These are phyloP conservation scores for Magnaporthiopsis poae DNA, from an alignment of 2,329 filamentous ascomycete species.

Conservation along the genomic window DNA sequence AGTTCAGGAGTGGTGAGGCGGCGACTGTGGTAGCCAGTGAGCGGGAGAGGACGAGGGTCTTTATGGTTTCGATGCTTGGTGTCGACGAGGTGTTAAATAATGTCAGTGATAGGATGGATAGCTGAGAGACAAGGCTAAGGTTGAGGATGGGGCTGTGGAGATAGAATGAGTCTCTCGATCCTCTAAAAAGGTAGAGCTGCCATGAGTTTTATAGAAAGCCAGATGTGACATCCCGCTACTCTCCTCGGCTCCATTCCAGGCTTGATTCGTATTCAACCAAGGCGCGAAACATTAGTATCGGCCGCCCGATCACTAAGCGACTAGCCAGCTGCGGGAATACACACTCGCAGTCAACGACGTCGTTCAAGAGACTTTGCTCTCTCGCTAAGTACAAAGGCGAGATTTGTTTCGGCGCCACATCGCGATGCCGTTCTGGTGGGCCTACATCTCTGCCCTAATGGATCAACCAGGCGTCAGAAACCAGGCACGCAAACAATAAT, in stretches of 20 bases:
- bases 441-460: background rate
- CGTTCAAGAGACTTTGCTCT: too few species aligned
- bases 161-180: background rate
- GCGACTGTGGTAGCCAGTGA: background rate
- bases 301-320: background rate
- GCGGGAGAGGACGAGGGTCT: background rate
- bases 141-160: background rate
- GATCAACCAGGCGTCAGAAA: background rate
- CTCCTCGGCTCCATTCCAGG: too few species aligned
- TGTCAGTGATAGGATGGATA: too few species aligned
- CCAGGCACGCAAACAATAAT: background rate
- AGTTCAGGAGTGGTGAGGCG: background rate
- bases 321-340: too few species aligned
- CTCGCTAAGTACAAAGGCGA: too few species aligned
- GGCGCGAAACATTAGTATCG: background rate
- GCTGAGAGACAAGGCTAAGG: background rate
- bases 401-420: too few species aligned
- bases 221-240: background rate
- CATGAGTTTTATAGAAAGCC: background rate
- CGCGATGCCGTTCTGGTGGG: too few species aligned
- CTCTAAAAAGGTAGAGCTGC: background rate
- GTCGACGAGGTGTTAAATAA: background rate
- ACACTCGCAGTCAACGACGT: too few species aligned
- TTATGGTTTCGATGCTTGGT: background rate
- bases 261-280: too few species aligned